Evolutionary conservation across 805 yeast genomes (phyloP), one percentile per base, ranked within the genome.

Genomic region (Candida stauntonica): DNA sequence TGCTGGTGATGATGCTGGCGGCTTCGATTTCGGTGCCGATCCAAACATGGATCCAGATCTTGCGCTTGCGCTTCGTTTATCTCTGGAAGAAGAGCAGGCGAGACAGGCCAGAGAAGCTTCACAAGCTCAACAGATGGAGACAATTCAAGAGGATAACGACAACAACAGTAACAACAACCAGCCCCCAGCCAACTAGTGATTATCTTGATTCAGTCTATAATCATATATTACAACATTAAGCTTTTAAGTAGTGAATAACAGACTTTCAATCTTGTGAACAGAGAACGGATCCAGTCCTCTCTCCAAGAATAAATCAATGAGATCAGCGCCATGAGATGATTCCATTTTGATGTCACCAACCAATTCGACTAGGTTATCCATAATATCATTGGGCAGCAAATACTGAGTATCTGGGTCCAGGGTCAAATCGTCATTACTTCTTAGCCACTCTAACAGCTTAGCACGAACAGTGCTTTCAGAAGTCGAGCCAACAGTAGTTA

Each of bases 41-140:
- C 91, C 96, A 23, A 79, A 80, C 49, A 83, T 87, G 79, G 99
- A 93, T 55, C 98, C 98, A 23, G 99, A 93, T 63, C 75, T 93
- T 58, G 99, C 98, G 0, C 72, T 93, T 70, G 99, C 98, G 1
- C 75, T 93, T 55, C 79, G 98, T 58, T 70, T 93, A 62, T 91
- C 98, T 1, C 70, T 93, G 55, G 98, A 93, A 58, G 99, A 93
- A 58, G 98, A 91, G 60, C 85, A 82, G 53, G 81, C 86, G 36
- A 79, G 98, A 66, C 96, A 87, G 58, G 95, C 86, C 48, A 75
- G 89, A 57, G 80, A 78, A 50, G 33, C 39, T 1, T 31, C 29
- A 11, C 31, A 21, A 6, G 36, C 43, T 6, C 39, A 41, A 11
- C 38, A 35, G 26, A 40, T 42, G 45, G 46, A 42, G 27, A 17